Evolutionary conservation across 805 yeast species (phyloP).

Genomic region (Priceomyces melissophilus): DNA sequence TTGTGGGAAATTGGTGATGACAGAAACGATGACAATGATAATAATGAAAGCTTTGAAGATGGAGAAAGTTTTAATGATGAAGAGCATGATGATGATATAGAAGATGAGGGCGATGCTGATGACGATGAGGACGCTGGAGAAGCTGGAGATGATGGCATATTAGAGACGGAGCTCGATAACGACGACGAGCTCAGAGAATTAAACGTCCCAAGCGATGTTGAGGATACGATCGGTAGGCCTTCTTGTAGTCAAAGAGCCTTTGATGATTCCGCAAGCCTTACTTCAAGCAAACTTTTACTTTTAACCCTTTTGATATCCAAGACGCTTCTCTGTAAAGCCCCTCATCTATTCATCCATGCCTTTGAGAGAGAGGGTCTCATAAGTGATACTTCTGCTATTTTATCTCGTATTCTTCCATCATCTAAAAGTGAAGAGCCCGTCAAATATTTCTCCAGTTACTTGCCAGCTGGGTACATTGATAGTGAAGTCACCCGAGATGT

Average conservation of each 20-base stretch:
- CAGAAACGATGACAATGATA: slow-evolving; percentile 4
- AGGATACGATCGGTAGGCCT: slow-evolving; percentile 1
- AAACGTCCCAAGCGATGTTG: slow-evolving; percentile 4
- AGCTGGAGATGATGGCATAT: neutral
- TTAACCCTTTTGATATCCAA: slow-evolving; percentile 51
- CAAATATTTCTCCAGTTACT: slow-evolving; percentile 9
- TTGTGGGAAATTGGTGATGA: slow-evolving; percentile 8
- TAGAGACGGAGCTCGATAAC: slow-evolving; percentile 1
- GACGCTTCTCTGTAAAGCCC: slow-evolving; percentile 40
- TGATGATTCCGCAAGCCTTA: slow-evolving; percentile 17
- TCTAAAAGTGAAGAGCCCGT: neutral
- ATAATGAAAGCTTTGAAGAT: slow-evolving; percentile 9
- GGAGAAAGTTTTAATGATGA: slow-evolving; percentile 3
- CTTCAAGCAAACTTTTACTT: slow-evolving; percentile 41
- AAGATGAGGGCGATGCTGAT: slow-evolving; percentile 5
- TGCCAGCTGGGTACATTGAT: slow-evolving; percentile 25
- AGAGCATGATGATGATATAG: slow-evolving; percentile 5
- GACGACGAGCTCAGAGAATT: slow-evolving; percentile 2
- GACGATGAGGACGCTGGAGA: slow-evolving; percentile 3
- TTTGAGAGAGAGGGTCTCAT: slow-evolving; percentile 75
- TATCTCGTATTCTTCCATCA: slow-evolving; percentile 18
- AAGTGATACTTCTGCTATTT: slow-evolving; percentile 42
- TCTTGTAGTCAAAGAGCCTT: neutral
- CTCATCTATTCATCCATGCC: slow-evolving; percentile 40
- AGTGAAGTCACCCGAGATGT: slow-evolving; percentile 28